Percentiles rank a stretch among this genome's conserved stretches.
phyloP scores from a whole-genome alignment of 1,139 yeast species.

The Scheffersomyces stambukii region DNA sequence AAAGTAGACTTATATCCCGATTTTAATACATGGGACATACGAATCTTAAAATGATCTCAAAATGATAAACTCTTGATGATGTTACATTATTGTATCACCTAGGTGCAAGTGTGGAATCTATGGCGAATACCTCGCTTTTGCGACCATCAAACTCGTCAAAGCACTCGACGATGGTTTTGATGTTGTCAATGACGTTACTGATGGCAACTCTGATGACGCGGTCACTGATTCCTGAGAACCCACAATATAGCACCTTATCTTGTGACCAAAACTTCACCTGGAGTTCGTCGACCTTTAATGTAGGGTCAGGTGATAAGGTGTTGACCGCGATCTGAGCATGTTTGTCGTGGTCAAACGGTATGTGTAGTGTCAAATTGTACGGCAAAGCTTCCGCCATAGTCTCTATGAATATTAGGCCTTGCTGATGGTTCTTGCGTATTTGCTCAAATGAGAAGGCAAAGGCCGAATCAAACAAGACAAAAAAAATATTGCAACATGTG shows the following conservation, averaged over 20 bases:
- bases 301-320: conserved; percentile 73
- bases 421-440: too few relatives aligned
- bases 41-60: too few relatives aligned
- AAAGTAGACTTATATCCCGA: too few relatives aligned
- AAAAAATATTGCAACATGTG: too few relatives aligned
- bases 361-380: conserved; percentile 5
- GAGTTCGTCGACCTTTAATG: conserved; percentile 60
- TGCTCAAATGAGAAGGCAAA: too few relatives aligned
- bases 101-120: too few relatives aligned
- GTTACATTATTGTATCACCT: too few relatives aligned
- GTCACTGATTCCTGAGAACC: conserved; percentile 55
- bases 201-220: conserved; percentile 68
- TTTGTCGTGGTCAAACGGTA: conserved; percentile 54
- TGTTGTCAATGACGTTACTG: conserved; percentile 60
- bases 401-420: too few relatives aligned
- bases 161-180: conserved; percentile 64
- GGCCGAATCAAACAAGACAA: too few relatives aligned
- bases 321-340: conserved; percentile 64
- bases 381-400: conserved; percentile 1
- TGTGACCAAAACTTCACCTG: conserved; percentile 36
- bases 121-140: conserved; percentile 11
- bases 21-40: too few relatives aligned
- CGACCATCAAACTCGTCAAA: conserved; percentile 56
- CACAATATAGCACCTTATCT: conserved; percentile 29
- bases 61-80: too few relatives aligned